phyloP scores from a whole-genome alignment of 805 yeast genomes.

The Teunomyces barrocoloradensis region DNA sequence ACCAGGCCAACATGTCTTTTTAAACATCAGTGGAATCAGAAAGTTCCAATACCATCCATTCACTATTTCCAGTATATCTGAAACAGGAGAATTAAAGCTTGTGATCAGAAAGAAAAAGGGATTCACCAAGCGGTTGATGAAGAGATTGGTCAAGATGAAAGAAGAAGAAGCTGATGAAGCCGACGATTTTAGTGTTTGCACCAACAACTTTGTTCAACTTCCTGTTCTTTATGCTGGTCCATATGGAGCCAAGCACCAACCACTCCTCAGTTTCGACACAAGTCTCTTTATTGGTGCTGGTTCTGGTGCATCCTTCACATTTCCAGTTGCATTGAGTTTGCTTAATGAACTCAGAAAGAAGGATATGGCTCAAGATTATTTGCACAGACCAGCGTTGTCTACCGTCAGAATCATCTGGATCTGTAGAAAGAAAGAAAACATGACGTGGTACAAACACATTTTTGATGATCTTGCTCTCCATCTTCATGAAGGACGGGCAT shows the following conservation, averaged over 20 bases:
- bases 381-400: constrained; percentile 29
- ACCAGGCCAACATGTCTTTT: constrained; percentile 46
- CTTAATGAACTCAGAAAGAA: constrained; percentile 25
- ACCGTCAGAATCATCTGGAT: constrained; percentile 34
- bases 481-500: constrained; percentile 19
- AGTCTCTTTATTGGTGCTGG: constrained; percentile 42
- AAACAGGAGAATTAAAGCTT: constrained; percentile 37
- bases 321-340: constrained; percentile 45
- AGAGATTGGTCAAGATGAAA: constrained; percentile 21
- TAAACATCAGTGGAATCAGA: constrained; percentile 39
- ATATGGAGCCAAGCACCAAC: constrained; percentile 42
- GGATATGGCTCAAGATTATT: constrained; percentile 27
- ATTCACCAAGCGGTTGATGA: constrained; percentile 37
- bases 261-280: constrained; percentile 41
- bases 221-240: constrained; percentile 47
- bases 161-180: constrained; percentile 16
- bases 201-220: constrained; percentile 14
- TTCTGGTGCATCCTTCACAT: constrained; percentile 45
- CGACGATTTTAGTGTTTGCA: constrained; percentile 7
- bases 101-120: constrained; percentile 42
- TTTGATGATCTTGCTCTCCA: constrained; percentile 28
- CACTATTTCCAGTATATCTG: constrained; percentile 41
- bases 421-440: constrained; percentile 21
- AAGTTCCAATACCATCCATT: constrained; percentile 47
- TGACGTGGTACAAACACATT: constrained; percentile 37